Base-by-base conservation (phyloP, 768 basidiomycete genomes). In the Hypholoma fasciculare region DNA sequence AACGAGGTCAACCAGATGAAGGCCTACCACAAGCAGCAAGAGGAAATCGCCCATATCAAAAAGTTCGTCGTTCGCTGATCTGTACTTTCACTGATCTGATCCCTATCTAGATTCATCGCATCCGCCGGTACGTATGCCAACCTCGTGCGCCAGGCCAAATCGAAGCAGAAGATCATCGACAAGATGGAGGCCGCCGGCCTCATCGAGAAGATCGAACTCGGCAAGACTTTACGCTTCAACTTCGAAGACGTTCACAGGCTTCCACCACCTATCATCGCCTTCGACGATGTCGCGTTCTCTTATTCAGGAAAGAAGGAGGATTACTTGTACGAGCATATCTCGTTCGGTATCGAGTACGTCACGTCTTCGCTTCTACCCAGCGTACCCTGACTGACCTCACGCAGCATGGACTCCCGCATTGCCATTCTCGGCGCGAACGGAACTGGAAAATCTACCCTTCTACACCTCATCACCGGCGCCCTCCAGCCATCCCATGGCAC, bases 1-100 rank as follows among this genome's bases (percentile, higher is more conserved):
- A 99, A 99, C 79, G 96, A 99, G 80, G 89, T 95, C 70, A 99
- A 98, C 74, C 95, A 97, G 79, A 97, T 98, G 95, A 99, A 99
- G 82, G 97, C 96, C 52, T 99, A 98, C 75, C 69, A 87, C 66
- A 99, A 99, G 76, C 96, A 99, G 72, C 96, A 99, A 73, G 96
- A 99, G 48, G 96, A 98, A 76, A 98, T 98, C 65, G 85, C 85
- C 20, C 96, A 99, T 75, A 98, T 98, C 76, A 98, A 98, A 78
- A 94, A 96, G 95, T 95, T 69, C 54, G 83, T 54, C 8, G 46
- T 38, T 16, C 44, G 53, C 52, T 48, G 40, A 30, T 26, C 37
- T 4, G 48, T 17, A 47, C 38, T 37, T 16, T 37, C 30, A 26
- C 59, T 19, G 39, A 16, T 19, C 23, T 49, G 54, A 40, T 42